Evolutionary conservation across 805 yeast species (phyloP).

Genomic region (Candida takata): DNA sequence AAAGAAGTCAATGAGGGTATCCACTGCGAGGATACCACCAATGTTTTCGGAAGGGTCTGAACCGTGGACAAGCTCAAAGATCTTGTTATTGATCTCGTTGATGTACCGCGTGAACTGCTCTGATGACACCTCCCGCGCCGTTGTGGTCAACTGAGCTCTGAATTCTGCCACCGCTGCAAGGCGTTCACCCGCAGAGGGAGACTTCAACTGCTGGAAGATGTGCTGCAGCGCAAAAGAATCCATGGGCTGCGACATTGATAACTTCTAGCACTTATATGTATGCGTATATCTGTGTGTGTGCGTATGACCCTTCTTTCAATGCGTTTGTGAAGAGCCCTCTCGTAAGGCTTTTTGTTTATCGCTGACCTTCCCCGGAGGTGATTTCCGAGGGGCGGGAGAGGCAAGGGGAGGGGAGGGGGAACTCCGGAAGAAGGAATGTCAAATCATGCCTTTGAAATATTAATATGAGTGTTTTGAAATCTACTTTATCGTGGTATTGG

Average conservation of each 20-base stretch:
- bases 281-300: too few species aligned
- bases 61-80: slow-evolving; percentile 78
- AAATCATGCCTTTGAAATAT: too few species aligned
- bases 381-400: too few species aligned
- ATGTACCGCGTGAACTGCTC: slow-evolving; percentile 79
- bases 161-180: slow-evolving; percentile 61
- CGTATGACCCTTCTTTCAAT: neutral
- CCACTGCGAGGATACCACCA: slow-evolving; percentile 90
- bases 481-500: too few species aligned
- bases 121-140: slow-evolving; percentile 73
- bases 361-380: too few species aligned
- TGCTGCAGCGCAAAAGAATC: slow-evolving; percentile 27
- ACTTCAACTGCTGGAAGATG: slow-evolving; percentile 32
- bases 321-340: too few species aligned
- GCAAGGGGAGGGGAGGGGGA: too few species aligned
- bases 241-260: slow-evolving; percentile 18
- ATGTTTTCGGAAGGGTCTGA: slow-evolving; percentile 64
- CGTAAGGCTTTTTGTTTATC: too few species aligned
- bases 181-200: slow-evolving; percentile 29
- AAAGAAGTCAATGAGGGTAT: slow-evolving; percentile 78
- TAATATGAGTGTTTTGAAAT: too few species aligned
- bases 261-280: too few species aligned
- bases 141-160: slow-evolving; percentile 57
- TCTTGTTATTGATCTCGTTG: slow-evolving; percentile 78
- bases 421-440: too few species aligned